Conservation (phyloP, 257 asterid species). For the Solanum dulcamara region DNA sequence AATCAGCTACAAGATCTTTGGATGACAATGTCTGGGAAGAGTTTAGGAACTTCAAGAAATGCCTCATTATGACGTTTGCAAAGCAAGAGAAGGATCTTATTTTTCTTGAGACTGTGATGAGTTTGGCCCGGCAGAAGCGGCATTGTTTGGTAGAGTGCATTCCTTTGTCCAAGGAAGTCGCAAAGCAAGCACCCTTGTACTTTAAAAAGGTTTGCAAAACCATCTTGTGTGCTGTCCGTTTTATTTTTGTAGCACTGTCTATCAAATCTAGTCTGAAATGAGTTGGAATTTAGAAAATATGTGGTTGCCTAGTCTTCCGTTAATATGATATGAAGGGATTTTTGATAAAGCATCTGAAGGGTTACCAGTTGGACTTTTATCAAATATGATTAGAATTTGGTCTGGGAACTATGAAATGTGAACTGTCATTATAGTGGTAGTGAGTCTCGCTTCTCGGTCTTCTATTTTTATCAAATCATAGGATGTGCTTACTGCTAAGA, state of each 20-base stretch:
- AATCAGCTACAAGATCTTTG: conserved; percentile 66
- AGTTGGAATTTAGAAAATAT: background rate
- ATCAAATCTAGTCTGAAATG: background rate
- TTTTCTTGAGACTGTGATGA: conserved; percentile 87
- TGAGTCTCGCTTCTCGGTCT: background rate
- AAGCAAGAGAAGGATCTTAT: conserved; percentile 76
- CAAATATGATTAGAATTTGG: background rate
- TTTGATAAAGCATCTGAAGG: background rate
- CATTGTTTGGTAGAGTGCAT: conserved; percentile 91
- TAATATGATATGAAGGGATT: background rate
- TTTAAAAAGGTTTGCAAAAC: conserved; percentile 66
- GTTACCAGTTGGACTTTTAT: background rate
- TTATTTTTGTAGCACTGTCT: background rate
- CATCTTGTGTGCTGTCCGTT: background rate
- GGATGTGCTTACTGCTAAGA: background rate
- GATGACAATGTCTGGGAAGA: conserved; percentile 93
- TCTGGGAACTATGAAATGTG: background rate
- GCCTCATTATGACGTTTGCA: conserved; percentile 88
- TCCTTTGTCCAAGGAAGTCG: conserved; percentile 69
- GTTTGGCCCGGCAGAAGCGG: conserved; percentile 61
- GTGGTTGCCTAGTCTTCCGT: background rate
- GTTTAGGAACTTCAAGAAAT: conserved; percentile 91
- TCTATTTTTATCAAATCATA: background rate
- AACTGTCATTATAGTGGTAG: background rate
- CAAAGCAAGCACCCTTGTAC: conserved; percentile 86